These are phyloP conservation scores for Pyrenochaeta sp. DNA, from an alignment of 2,329 filamentous ascomycete genomes.

Conservation along the genomic window DNA sequence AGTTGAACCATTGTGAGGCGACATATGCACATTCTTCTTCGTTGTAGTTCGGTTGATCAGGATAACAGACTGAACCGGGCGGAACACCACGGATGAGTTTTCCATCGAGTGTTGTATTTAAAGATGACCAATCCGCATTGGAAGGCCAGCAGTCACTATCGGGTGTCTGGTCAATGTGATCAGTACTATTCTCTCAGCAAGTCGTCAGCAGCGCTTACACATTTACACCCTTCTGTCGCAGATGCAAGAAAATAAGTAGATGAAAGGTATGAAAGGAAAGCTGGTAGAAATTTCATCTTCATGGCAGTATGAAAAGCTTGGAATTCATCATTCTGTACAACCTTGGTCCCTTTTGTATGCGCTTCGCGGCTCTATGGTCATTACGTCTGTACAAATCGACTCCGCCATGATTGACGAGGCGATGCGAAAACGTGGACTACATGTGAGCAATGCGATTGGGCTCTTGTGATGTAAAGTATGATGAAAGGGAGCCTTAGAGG, in stretches of 20 bases:
- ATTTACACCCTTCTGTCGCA: slow-evolving; percentile 26
- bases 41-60: slow-evolving; percentile 28
- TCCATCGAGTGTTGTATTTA: slow-evolving; percentile 33
- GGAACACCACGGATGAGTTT: slow-evolving; percentile 28
- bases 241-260: background rate
- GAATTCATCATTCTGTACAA: background rate
- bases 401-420: background rate
- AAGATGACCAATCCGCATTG: slow-evolving; percentile 22
- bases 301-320: no score
- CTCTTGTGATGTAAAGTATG: background rate
- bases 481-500: background rate
- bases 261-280: slow-evolving; percentile 2
- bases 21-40: slow-evolving; percentile 28
- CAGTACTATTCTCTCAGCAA: no score
- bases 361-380: background rate
- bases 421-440: background rate
- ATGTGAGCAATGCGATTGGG: background rate
- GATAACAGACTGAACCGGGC: slow-evolving; percentile 40
- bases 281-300: slow-evolving; percentile 1
- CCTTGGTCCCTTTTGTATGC: background rate
- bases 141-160: slow-evolving; percentile 32
- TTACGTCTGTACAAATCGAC: background rate
- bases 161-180: slow-evolving; percentile 21
- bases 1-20: slow-evolving; percentile 37
- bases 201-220: slow-evolving; percentile 14